Conservation (phyloP, 495 filamentous ascomycete genomes). For the Aspergillus saccharolyticus region DNA sequence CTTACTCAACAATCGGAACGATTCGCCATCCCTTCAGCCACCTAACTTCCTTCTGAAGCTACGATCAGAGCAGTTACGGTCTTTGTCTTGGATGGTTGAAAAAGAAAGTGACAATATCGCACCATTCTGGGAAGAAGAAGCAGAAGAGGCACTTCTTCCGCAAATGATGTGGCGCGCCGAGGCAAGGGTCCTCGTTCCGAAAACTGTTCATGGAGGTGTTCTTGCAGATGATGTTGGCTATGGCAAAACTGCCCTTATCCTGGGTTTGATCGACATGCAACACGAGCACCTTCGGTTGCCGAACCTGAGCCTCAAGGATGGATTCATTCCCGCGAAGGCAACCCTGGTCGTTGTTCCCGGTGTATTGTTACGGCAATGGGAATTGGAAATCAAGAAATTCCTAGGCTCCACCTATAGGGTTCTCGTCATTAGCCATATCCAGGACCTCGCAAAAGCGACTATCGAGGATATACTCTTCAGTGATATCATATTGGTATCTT, state of each 20-base stretch:
- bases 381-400: constrained; percentile 55
- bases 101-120: constrained; percentile 48
- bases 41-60: constrained; percentile 35
- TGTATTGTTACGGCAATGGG: constrained; percentile 65
- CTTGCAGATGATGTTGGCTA: constrained; percentile 75
- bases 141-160: constrained; percentile 59
- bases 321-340: constrained; percentile 52
- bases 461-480: constrained; percentile 43
- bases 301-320: constrained; percentile 13
- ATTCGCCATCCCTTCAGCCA: constrained; percentile 31
- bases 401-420: constrained; percentile 37
- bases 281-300: constrained; percentile 10
- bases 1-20: constrained; percentile 41
- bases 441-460: constrained; percentile 25
- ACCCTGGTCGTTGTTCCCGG: constrained; percentile 65
- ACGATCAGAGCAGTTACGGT: constrained; percentile 54
- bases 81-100: constrained; percentile 60
- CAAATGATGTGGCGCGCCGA: constrained; percentile 59
- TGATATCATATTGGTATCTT: constrained; percentile 54
- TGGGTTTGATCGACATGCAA: constrained; percentile 58
- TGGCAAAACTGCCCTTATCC: constrained; percentile 72
- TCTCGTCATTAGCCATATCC: constrained; percentile 32
- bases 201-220: constrained; percentile 59
- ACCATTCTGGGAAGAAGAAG: constrained; percentile 58
- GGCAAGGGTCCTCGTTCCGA: constrained; percentile 40